Base-by-base conservation (phyloP, 352 stramenopile genomes). In the Phytophthora macrochlamydospora region DNA sequence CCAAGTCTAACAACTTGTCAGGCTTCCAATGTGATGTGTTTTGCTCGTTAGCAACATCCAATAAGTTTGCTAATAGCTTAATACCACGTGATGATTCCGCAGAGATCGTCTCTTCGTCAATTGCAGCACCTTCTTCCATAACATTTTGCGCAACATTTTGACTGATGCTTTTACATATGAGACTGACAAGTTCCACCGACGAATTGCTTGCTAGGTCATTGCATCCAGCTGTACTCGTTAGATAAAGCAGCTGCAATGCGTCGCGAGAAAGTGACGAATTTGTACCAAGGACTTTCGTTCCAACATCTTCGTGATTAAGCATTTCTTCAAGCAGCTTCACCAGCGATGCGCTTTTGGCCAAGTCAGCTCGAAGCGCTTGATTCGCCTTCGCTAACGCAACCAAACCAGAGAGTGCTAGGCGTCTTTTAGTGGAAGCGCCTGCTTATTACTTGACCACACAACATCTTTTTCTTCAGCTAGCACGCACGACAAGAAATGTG, bases 21-120 rank as follows among this genome's bases (percentile, higher is more conserved):
- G 54, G 75, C 4, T 65, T 48, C 77, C 78, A 90, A 2, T 42
- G 3, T 2, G 73, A 37, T 35, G 52, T 62, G 12, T 3, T 52
- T 24, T 71, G 67, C 9, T 75, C 28, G 12, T 75, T 33, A n/a
- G 62, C 56, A 24, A 71, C 51, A 50, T 75, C 62, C 32, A 90
- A 57, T 4, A 89, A 28, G 57, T 89, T 81, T 0, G 78, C 80
- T 3, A 90, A 49, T 2, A 90, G 54, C 49, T 87, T 89, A 7
- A 87, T 53, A 7, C 76, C 72, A 32, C 60, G 30, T 14, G 71
- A 48, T 7, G 69, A 57, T 53, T 67, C 69, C 13, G 62, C 11
- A 13, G 64, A 35, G 29, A 46, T 37, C 4, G 52, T 32, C 32
- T 63, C 62, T 12, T 71, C 67, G 31, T 70, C 50, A 35, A 37